These are phyloP conservation scores for Cubamyces sp. DNA, from an alignment of 768 basidiomycete species.

Conservation along the genomic window DNA sequence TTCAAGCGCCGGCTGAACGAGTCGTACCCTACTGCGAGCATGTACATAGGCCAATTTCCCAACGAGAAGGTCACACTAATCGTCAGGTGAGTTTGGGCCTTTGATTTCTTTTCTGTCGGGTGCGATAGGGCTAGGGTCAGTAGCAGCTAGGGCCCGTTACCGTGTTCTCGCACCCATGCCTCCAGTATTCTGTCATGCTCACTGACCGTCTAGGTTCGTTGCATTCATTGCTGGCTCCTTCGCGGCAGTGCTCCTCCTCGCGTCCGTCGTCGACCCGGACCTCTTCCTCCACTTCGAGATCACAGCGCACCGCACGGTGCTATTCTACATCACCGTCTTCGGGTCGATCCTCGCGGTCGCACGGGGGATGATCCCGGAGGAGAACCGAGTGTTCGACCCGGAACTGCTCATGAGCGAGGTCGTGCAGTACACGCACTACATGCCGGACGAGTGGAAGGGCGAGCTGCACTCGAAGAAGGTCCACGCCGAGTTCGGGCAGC, in stretches of 20 bases:
- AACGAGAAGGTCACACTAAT: conserved; percentile 90
- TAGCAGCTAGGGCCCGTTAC: too few species aligned
- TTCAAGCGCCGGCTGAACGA: conserved; percentile 86
- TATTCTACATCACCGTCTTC: conserved; percentile 92
- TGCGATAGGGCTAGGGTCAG: too few species aligned
- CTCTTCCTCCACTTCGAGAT: conserved; percentile 94
- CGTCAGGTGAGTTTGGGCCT: conserved; percentile 69
- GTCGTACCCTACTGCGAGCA: conserved; percentile 87
- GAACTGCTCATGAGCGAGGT: conserved; percentile 92
- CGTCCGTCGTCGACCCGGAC: conserved; percentile 92
- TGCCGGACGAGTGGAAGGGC: conserved; percentile 92
- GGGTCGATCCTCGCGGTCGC: conserved; percentile 87
- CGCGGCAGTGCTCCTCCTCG: conserved; percentile 91
- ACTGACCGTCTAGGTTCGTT: conserved; percentile 66
- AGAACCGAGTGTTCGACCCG: conserved; percentile 92
- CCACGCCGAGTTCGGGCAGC: conserved; percentile 86
- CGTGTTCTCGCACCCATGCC: too few species aligned
- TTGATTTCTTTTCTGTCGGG: background rate
- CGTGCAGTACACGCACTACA: conserved; percentile 92
- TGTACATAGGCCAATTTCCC: conserved; percentile 98
- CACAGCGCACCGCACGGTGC: conserved; percentile 86
- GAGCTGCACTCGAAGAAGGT: conserved; percentile 89
- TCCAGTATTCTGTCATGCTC: background rate
- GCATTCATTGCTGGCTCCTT: conserved; percentile 97
- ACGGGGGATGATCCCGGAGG: conserved; percentile 94